Evolutionary conservation across 1,284 basidiomycete genomes (phyloP).

Genomic region (Marasmius tenuissimus): DNA sequence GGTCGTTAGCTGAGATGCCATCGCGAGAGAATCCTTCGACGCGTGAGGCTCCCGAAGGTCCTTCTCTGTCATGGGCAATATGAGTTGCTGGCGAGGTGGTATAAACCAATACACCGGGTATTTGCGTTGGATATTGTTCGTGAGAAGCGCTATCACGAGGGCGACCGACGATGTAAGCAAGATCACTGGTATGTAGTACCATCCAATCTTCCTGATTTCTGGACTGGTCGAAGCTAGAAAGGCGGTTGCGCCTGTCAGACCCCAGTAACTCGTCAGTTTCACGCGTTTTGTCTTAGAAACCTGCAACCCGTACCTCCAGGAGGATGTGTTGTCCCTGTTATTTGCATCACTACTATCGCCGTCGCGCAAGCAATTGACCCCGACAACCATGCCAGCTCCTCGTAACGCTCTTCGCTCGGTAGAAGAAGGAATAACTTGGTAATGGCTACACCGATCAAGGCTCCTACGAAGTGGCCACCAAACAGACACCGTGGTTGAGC

Average conservation of each 20-base stretch:
- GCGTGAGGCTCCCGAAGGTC: too few relatives aligned
- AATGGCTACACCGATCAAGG: conserved; percentile 51
- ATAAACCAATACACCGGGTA: conserved; percentile 59
- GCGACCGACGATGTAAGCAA: conserved; percentile 54
- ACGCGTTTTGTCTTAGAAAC: background rate
- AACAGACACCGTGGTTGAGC: conserved; percentile 60
- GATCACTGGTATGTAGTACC: conserved; percentile 63
- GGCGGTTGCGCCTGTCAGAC: conserved; percentile 33
- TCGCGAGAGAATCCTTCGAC: too few relatives aligned
- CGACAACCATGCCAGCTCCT: conserved; percentile 53
- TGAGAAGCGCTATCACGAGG: conserved; percentile 49
- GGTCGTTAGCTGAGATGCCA: too few relatives aligned
- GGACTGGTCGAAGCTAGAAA: conserved; percentile 48
- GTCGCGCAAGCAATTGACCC: conserved; percentile 54
- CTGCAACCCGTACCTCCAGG: conserved; percentile 50
- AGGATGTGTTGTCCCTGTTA: conserved; percentile 60
- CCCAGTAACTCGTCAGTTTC: background rate
- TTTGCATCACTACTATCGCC: conserved; percentile 53
- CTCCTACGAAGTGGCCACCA: conserved; percentile 49
- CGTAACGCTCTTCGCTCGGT: conserved; percentile 43
- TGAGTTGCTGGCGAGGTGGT: conserved; percentile 14
- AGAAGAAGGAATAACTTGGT: conserved; percentile 56
- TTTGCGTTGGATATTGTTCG: conserved; percentile 58
- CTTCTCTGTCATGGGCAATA: background rate
- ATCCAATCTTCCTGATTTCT: conserved; percentile 49